Base-by-base conservation (phyloP, 257 asterid genomes). In the Solanum boliviense region DNA sequence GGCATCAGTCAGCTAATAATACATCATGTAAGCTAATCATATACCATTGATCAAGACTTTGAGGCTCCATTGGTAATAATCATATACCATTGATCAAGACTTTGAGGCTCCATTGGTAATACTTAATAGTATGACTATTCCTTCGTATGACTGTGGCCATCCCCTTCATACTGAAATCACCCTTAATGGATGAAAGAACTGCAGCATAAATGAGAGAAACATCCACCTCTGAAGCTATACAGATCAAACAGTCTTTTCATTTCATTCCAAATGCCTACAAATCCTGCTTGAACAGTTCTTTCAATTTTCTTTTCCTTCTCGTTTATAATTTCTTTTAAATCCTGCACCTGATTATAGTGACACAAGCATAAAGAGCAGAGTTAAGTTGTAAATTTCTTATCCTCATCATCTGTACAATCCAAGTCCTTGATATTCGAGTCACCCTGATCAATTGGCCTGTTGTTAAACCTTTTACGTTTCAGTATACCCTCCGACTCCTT, bases 401-500 rank as follows among this genome's bases (percentile, higher is more conserved):
- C 70, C 29, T 82, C 86, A 2, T 82, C 86, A 82, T 82, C 70
- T 18, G 70, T 48, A 82, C 67, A 48, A 48, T 82, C 90, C 88
- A 87, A 91, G 74, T 89, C 93, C 88, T 90, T 78, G 4, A 88
- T 87, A 82, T 89, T 79, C 23, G 21, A 27, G 83, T 86, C 87
- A 67, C 84, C 86, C 67, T 41, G 87, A 87, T 85, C 90, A 82
- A 48, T 27, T 85, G 87, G 83, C 87, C 88, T 81, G 39, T 83
- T 87, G 12, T 87, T 88, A 60, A 79, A 25, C 91, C 95, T 96
- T 88, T 90, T 90, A 65, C 72, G 89, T 90, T 86, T 94, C 89
- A 94, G 84, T 74, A 96, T 92, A 76, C 56, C 60, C 44, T 70
- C 91, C 0, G 98, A 96, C 75, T 95, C 98, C 92, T 91, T 93